These are phyloP conservation scores for Teunomyces tritomae DNA, from an alignment of 805 yeast genomes.

Conservation along the genomic window DNA sequence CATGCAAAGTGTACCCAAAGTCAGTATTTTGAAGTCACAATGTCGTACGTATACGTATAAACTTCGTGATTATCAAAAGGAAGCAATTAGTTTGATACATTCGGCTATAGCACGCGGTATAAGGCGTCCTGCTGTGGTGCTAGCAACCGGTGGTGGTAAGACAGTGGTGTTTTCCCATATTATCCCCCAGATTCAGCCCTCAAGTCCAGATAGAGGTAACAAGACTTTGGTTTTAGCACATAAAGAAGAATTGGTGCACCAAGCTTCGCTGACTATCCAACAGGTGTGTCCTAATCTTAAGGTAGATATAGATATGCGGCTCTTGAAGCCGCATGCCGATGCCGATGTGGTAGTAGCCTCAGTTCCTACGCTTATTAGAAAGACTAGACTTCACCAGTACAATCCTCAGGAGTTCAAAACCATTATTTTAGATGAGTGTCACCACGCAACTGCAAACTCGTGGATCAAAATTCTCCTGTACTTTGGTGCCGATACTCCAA, in stretches of 20 bases:
- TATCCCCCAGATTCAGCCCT: constrained; percentile 43
- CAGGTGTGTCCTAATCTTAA: constrained; percentile 46
- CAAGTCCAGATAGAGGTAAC: constrained; percentile 23
- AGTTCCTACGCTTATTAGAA: constrained; percentile 58
- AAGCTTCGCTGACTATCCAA: constrained; percentile 55
- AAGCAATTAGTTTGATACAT: constrained; percentile 60
- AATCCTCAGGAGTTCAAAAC: constrained; percentile 63
- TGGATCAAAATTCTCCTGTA: constrained; percentile 58
- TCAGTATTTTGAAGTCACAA: not conserved
- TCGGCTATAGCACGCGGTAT: constrained; percentile 44
- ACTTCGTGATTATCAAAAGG: constrained; percentile 60
- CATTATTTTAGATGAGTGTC: constrained; percentile 87
- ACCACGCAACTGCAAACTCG: constrained; percentile 76
- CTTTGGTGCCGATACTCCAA: constrained; percentile 47
- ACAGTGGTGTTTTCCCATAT: constrained; percentile 72
- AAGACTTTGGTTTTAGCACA: constrained; percentile 71
- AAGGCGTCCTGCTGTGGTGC: constrained; percentile 69
- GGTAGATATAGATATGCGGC: constrained; percentile 73
- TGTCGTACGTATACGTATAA: not conserved
- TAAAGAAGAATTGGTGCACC: constrained; percentile 72
- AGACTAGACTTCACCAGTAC: constrained; percentile 48
- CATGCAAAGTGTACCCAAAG: not conserved
- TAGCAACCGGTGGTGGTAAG: constrained; percentile 96
- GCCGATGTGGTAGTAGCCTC: constrained; percentile 76
- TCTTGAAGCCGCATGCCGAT: constrained; percentile 35